A percentile compares a stretch with the other conserved stretches of the same genome.
Evolutionary conservation across 805 yeast species (phyloP).

Genomic region (Pichia sporocuriosa): DNA sequence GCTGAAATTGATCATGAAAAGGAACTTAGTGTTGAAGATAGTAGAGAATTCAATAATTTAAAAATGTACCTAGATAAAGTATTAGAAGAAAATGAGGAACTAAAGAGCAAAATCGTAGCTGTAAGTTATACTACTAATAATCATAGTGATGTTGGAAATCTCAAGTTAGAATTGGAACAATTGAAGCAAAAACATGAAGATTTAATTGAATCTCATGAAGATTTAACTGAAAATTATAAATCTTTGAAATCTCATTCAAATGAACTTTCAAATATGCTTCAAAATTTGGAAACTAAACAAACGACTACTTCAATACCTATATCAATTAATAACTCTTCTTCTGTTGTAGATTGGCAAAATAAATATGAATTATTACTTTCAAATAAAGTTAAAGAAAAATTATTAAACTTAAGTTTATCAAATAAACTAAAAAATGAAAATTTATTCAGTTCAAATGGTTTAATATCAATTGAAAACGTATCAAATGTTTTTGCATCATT

Average conservation of each 20-base stretch:
- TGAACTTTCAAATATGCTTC: neutral
- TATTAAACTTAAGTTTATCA: constrained; percentile 3
- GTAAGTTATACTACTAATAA: neutral
- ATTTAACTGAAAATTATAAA: constrained; percentile 4
- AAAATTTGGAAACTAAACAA: neutral
- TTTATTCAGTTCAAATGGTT: constrained; percentile 31
- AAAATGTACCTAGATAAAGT: constrained; percentile 15
- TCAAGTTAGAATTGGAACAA: constrained; percentile 2
- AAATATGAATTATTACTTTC: constrained; percentile 43
- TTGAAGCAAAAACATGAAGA: constrained; percentile 10
- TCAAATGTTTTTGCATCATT: constrained; percentile 41
- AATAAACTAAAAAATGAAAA: constrained; percentile 3
- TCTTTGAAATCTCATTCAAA: constrained; percentile 3
- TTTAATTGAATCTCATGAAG: constrained; percentile 12
- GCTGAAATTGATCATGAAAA: constrained; percentile 12
- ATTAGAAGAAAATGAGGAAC: constrained; percentile 11
- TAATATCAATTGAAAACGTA: constrained; percentile 39
- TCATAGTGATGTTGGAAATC: too few relatives aligned
- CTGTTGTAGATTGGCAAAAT: constrained; percentile 39
- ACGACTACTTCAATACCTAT: neutral
- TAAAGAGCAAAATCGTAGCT: constrained; percentile 7
- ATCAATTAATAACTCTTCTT: constrained; percentile 20
- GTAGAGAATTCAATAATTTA: constrained; percentile 12
- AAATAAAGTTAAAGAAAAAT: constrained; percentile 14
- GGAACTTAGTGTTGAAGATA: constrained; percentile 10